Evolutionary conservation across 345 rosid species (phyloP), one percentile per base, ranked within the genome.

Genomic region (Citrus unshiu): DNA sequence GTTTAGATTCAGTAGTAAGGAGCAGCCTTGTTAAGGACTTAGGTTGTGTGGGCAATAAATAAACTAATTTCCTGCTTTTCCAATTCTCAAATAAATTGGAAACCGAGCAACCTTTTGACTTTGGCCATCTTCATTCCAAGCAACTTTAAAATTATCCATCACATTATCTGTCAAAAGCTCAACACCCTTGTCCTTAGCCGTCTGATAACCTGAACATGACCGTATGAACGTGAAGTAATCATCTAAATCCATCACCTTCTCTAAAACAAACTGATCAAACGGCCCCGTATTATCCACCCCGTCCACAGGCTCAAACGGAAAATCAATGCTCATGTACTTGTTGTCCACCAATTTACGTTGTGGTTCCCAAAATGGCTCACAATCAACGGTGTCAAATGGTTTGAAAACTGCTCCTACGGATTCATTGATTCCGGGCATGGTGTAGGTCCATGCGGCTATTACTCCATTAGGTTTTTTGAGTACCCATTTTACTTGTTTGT

Each of bases 371-470:
- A 86, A 29, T 2, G 94, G 90, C 0, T 72, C 37, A 12, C 84
- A 73, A 54, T 76, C 89, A 7, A 86, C 77, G 4, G 16, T 1
- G 85, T 93, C 89, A 61, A 88, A 91, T 21, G 87, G 84, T 18
- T 46, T 35, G 78, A 92, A 87, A 22, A 90, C 86, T 4, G 84
- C 40, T 75, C 93, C 93, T 0, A 95, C 86, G 6, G 88, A 24
- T 70, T 64, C 59, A 73, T 88, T 85, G 35, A 94, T 83, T 80
- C 88, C 78, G 12, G 96, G 95, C 7, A 68, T 63, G 7, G 93
- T 87, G 90, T 94, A 94, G 89, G 97, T 90, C 96, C 98, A 93
- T 0, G 95, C 90, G 0, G 95, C 97, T 51, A 93, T 27, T 16
- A 89, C 92, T 1, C 98, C 98, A 39, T 90, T 6, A 7, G 98